Conservation (phyloP, 1,284 basidiomycete species). For the Mycena citricolor region DNA sequence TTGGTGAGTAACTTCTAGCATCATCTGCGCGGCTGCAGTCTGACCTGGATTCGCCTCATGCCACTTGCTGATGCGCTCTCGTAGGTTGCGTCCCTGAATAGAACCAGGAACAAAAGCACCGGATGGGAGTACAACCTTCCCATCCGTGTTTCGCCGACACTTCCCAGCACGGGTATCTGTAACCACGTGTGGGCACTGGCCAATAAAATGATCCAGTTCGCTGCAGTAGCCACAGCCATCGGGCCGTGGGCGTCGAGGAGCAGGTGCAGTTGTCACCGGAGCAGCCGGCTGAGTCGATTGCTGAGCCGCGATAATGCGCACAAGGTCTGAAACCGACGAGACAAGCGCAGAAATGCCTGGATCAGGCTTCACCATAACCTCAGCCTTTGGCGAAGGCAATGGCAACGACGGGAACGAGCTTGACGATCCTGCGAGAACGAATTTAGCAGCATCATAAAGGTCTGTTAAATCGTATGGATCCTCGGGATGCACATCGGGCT, state of each 20-base stretch:
- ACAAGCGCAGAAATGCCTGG: slow-evolving; percentile 5
- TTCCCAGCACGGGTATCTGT: too few species aligned
- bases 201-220: slow-evolving; percentile 4
- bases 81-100: too few species aligned
- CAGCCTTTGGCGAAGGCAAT: too few species aligned
- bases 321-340: slow-evolving; percentile 1
- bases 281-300: background rate
- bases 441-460: slow-evolving; percentile 7
- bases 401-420: too few species aligned
- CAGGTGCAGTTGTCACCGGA: too few species aligned
- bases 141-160: too few species aligned
- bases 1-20: slow-evolving; percentile 7
- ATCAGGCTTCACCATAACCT: slow-evolving; percentile 7
- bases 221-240: slow-evolving; percentile 10
- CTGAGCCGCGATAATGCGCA: slow-evolving; percentile 1
- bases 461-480: slow-evolving; percentile 13
- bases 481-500: slow-evolving; percentile 13
- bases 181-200: too few species aligned
- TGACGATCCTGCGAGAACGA: slow-evolving; percentile 2
- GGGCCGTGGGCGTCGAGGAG: too few species aligned
- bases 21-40: slow-evolving; percentile 5
- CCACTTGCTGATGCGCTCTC: slow-evolving; percentile 12
- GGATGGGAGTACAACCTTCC: too few species aligned
- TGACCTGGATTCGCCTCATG: slow-evolving; percentile 13
- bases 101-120: too few species aligned